Conservation (phyloP, 768 basidiomycete species). For the Russula olivacea region DNA sequence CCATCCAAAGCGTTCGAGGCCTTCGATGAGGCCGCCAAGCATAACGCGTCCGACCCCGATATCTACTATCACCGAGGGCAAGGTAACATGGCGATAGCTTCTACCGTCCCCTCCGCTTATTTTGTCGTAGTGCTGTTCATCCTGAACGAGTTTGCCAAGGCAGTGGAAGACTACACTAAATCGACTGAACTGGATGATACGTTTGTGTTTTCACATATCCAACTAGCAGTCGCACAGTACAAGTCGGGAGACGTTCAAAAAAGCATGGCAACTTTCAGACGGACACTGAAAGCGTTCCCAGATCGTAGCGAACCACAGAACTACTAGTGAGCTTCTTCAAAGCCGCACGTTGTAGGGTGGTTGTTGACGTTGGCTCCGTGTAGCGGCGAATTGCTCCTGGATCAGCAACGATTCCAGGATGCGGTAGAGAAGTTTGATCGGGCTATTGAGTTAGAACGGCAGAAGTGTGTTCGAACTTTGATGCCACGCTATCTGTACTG, state of each 20-base stretch:
- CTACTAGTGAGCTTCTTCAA: constrained; percentile 67
- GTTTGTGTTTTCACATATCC: constrained; percentile 97
- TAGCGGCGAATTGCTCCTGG: constrained; percentile 91
- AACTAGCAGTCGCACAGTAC: constrained; percentile 95
- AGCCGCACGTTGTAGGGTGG: neutral
- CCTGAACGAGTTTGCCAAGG: constrained; percentile 80
- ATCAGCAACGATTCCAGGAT: constrained; percentile 83
- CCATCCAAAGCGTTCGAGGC: constrained; percentile 77
- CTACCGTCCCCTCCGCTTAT: neutral
- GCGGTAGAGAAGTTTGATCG: constrained; percentile 90
- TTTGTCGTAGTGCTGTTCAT: constrained; percentile 75
- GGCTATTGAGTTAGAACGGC: constrained; percentile 82
- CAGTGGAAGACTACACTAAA: constrained; percentile 86
- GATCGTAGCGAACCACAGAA: constrained; percentile 84
- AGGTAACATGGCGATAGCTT: constrained; percentile 41
- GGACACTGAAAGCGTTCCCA: constrained; percentile 80
- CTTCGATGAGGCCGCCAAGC: constrained; percentile 83
- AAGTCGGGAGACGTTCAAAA: constrained; percentile 72
- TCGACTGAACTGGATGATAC: constrained; percentile 79
- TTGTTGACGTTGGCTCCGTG: constrained; percentile 3
- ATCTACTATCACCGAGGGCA: constrained; percentile 99
- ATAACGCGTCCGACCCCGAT: constrained; percentile 83
- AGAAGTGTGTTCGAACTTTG: constrained; percentile 43
- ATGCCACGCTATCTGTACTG: constrained; percentile 14
- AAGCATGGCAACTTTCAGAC: constrained; percentile 87